Evolutionary conservation across 2,329 filamentous ascomycete species (phyloP).

Genomic region (Pleurostoma richardsiae): DNA sequence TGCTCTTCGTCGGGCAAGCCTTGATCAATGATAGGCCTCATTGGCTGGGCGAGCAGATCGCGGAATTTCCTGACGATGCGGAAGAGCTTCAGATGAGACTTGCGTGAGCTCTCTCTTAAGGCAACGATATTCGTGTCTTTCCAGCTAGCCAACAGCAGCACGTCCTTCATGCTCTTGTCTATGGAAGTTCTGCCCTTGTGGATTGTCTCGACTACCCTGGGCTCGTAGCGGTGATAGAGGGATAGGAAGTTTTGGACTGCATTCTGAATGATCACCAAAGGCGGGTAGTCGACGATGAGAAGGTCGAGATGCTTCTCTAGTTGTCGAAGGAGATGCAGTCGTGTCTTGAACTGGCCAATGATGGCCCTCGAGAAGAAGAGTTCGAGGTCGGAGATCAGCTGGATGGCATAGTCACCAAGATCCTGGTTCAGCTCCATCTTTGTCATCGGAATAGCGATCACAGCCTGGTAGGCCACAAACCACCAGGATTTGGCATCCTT

Average conservation of each 20-base stretch:
- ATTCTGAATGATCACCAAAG: slow-evolving; percentile 52
- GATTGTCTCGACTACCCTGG: slow-evolving; percentile 59
- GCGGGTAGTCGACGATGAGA: slow-evolving; percentile 53
- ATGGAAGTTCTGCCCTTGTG: slow-evolving; percentile 63
- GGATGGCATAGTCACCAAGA: slow-evolving; percentile 58
- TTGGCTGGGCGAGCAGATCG: slow-evolving; percentile 68
- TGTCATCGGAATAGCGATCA: slow-evolving; percentile 70
- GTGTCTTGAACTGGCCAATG: slow-evolving; percentile 72
- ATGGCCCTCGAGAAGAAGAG: slow-evolving; percentile 75
- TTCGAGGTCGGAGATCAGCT: slow-evolving; percentile 71
- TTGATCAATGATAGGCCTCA: slow-evolving; percentile 57
- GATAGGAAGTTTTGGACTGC: slow-evolving; percentile 72
- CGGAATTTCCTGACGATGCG: slow-evolving; percentile 89
- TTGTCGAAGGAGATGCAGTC: slow-evolving; percentile 65
- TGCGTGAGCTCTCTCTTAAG: slow-evolving; percentile 80
- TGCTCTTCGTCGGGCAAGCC: slow-evolving; percentile 50
- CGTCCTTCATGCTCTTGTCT: slow-evolving; percentile 90
- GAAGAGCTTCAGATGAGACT: slow-evolving; percentile 89
- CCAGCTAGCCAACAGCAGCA: slow-evolving; percentile 93
- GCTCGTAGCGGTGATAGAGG: slow-evolving; percentile 69
- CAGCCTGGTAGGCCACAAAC: slow-evolving; percentile 90
- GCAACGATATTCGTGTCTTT: slow-evolving; percentile 95
- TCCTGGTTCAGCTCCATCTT: slow-evolving; percentile 55
- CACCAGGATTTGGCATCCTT: slow-evolving; percentile 87
- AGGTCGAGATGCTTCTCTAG: slow-evolving; percentile 61